A percentile compares a stretch with the other conserved stretches of the same genome.
Conservation (phyloP, 805 yeast species). For the Wickerhamomyces alni region DNA sequence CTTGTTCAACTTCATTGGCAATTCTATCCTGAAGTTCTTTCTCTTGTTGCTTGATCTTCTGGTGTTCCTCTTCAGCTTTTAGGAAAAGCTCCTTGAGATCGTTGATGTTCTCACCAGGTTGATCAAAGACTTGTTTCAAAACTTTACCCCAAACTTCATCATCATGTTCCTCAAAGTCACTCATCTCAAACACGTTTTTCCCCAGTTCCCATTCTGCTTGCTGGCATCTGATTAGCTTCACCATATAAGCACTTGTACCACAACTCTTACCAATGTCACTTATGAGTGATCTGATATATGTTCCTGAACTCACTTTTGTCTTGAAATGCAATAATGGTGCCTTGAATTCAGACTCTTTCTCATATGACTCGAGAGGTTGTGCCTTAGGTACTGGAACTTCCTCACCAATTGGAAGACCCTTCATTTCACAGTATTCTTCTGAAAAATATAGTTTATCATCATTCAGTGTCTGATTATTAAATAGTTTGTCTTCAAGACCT, state of each 20-base stretch:
- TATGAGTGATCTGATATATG: slow-evolving; percentile 83
- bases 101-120: slow-evolving; percentile 30
- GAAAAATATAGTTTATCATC: slow-evolving; percentile 61
- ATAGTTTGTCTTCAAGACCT: slow-evolving; percentile 32
- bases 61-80: slow-evolving; percentile 22
- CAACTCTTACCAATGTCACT: slow-evolving; percentile 85
- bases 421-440: slow-evolving; percentile 42
- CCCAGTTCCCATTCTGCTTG: slow-evolving; percentile 86
- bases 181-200: slow-evolving; percentile 58
- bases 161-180: slow-evolving; percentile 55
- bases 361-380: slow-evolving; percentile 27
- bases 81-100: slow-evolving; percentile 35
- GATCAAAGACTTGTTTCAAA: slow-evolving; percentile 45
- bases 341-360: slow-evolving; percentile 34
- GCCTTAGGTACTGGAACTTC: slow-evolving; percentile 35
- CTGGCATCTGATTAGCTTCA: slow-evolving; percentile 58
- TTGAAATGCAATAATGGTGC: slow-evolving; percentile 70
- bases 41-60: slow-evolving; percentile 1
- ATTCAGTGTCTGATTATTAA: slow-evolving; percentile 40
- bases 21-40: not conserved
- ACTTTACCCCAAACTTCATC: slow-evolving; percentile 70
- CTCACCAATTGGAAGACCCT: slow-evolving; percentile 33
- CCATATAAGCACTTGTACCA: slow-evolving; percentile 85
- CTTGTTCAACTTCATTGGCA: not conserved
- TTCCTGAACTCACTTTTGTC: slow-evolving; percentile 87